Evolutionary conservation across 257 asterid species (phyloP), one percentile per base, ranked within the genome.

Genomic region (Vinca minor): DNA sequence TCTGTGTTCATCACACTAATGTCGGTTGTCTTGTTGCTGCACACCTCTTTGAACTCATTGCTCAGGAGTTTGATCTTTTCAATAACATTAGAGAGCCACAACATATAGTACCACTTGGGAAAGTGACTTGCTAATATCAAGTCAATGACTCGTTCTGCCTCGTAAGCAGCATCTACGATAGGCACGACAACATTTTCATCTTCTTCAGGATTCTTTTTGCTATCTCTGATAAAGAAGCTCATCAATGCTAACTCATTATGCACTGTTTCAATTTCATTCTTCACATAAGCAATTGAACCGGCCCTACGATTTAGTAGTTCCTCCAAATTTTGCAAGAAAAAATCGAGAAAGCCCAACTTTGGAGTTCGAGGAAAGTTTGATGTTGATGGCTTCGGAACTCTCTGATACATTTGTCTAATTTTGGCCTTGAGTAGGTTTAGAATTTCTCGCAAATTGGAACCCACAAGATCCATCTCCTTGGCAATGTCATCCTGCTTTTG

Each of bases 21-120:
- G 8, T 47, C 38, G 23, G 8, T 8, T 42, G 17, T 42, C 47
- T 21, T 15, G 5, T 39, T 25, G 32, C 29, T 18, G 5, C 7
- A 0, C 31, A 15, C 53, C n/a, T 12, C 28, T 69, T 7, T 5
- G 7, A 7, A 54, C 17, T 15, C 21, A 11, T 55, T 23, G 1
- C 49, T 62, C 49, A 0, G 44, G 0, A n/a, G 34, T 29, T 50
- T 29, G 3, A 73, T 54, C 63, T 35, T 58, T 44, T 73, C 46
- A 23, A 29, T 2, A 44, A 62, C 46, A 31, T 72, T 45, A 66
- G 42, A 72, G 25, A 72, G 66, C 68, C 61, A 72, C 7, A 29
- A 18, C 20, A 41, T 45, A 5, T 34, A 25, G 35, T 72, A 50
- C 64, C 35, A n/a, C 7, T 2, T 26, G 3, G 54, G 45, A 53